Conservation (phyloP, 2,329 filamentous ascomycete genomes). For the Aspergillus intermedius region DNA sequence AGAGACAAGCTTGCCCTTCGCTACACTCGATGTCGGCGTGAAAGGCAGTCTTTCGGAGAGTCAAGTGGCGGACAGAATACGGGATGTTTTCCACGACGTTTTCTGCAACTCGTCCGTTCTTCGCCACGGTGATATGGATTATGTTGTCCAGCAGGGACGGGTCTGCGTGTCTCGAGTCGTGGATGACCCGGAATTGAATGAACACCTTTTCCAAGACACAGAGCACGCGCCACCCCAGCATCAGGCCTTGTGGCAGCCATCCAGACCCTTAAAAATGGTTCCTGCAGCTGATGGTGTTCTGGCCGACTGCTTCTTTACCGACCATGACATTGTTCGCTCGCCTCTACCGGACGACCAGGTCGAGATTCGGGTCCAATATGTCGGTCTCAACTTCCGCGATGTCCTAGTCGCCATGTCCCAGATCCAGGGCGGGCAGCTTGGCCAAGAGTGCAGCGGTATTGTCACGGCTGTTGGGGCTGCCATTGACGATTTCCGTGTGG, state of each 20-base stretch:
- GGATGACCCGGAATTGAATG: constrained; percentile 13
- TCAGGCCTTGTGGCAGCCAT: constrained; percentile 15
- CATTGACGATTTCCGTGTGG: constrained; percentile 21
- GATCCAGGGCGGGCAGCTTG: constrained; percentile 21
- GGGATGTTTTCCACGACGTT: not conserved
- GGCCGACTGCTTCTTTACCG: constrained; percentile 18
- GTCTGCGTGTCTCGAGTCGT: constrained; percentile 16
- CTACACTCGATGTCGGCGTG: not conserved
- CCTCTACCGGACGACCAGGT: constrained; percentile 19
- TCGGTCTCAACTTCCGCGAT: constrained; percentile 32
- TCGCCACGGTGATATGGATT: constrained; percentile 14
- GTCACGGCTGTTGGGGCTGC: constrained; percentile 25
- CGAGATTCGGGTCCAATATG: constrained; percentile 31
- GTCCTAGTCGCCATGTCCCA: constrained; percentile 33
- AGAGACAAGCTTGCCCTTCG: not conserved
- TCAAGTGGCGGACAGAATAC: not conserved
- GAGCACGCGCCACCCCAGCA: constrained; percentile 10
- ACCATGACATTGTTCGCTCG: constrained; percentile 7
- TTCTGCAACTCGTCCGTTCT: not conserved
- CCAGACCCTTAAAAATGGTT: constrained; percentile 17
- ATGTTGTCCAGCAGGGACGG: constrained; percentile 11
- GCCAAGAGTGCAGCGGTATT: constrained; percentile 30
- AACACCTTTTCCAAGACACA: constrained; percentile 19
- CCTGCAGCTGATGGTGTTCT: constrained; percentile 17
- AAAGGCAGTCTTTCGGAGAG: not conserved